phyloP scores from a whole-genome alignment of 352 stramenopile genomes.

The Phytopythium boreale region DNA sequence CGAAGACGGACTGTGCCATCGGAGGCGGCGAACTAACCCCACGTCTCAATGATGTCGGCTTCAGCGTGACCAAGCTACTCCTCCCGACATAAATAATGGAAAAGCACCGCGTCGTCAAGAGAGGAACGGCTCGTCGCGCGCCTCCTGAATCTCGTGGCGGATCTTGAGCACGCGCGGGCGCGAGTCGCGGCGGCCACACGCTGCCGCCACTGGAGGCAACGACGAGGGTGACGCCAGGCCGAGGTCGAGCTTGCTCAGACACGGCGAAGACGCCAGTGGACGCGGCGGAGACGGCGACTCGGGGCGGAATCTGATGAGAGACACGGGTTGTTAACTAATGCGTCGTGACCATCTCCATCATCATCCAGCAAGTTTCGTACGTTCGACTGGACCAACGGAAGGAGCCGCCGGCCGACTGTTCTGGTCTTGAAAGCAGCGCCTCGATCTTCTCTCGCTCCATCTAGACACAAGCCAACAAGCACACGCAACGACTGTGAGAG shows the following conservation, averaged over 20 bases:
- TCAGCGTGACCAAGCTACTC: background rate
- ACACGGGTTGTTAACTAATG: background rate
- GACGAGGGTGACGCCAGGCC: constrained; percentile 1
- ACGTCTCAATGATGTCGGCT: background rate
- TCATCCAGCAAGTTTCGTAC: background rate
- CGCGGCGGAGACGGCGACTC: background rate
- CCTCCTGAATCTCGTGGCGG: constrained; percentile 64
- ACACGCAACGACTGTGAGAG: background rate
- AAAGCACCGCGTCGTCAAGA: constrained; percentile 21
- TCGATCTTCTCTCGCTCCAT: constrained; percentile 7
- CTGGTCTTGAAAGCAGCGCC: background rate
- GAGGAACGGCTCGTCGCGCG: constrained; percentile 69
- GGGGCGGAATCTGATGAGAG: background rate
- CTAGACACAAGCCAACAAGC: background rate
- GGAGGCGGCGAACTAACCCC: too few species aligned
- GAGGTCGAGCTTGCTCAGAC: background rate
- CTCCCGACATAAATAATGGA: background rate
- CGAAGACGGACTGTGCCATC: too few species aligned
- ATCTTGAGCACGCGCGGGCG: constrained; percentile 60
- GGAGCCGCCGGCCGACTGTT: background rate
- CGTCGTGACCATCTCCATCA: background rate
- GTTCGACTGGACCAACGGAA: constrained; percentile 6
- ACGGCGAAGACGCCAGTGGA: background rate
- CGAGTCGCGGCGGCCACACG: constrained; percentile 8
- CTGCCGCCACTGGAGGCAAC: constrained; percentile 2